Evolutionary conservation across 345 rosid genomes (phyloP), one percentile per base, ranked within the genome.

Genomic region (Corchorus capsularis): DNA sequence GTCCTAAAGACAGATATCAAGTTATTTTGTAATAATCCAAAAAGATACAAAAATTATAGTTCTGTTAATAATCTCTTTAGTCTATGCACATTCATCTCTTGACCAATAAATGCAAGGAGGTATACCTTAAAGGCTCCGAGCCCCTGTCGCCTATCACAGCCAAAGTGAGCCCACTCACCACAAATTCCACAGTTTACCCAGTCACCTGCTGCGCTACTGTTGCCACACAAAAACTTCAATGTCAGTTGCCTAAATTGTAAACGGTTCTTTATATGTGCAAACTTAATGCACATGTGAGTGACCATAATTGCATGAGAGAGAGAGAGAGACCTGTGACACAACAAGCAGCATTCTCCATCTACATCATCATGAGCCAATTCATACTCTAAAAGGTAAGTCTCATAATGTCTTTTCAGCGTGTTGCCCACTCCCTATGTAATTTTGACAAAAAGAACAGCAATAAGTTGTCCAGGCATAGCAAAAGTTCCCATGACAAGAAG

Each of bases 81-180:
- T 45, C 41, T 8, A 52, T 52, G 10, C 7, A 13, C 27, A 34
- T 52, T 69, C 8, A 13, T n/a, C 46, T 16, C 47, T 35, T 52
- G 73, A 35, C 1, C 52, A 69, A 57, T 20, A 74, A 35, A 75
- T 8, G n/a, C 0, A 15, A 67, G 7, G 14, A 64, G 70, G 60
- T 34, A 13, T 82, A 93, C 99, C 95, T 96, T 96, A 61, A 96
- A 96, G 82, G 99, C 98, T 53, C 98, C 99, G 11, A 93, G 99
- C 32, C 99, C 98, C 63, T 93, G 97, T 79, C 98, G 91, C 85
- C 97, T 82, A 77, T 96, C 99, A 85, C 99, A 94, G 78, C 99
- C 98, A 73, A 96, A 96, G 83, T 96, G 99, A 16, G 99, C 99
- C 99, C 99, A 94, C 79, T 96, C 99, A 12, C 97, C 99, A 43